Evolutionary conservation across 805 yeast genomes (phyloP), one percentile per base, ranked within the genome.

Genomic region (Ogataea ramenticola): DNA sequence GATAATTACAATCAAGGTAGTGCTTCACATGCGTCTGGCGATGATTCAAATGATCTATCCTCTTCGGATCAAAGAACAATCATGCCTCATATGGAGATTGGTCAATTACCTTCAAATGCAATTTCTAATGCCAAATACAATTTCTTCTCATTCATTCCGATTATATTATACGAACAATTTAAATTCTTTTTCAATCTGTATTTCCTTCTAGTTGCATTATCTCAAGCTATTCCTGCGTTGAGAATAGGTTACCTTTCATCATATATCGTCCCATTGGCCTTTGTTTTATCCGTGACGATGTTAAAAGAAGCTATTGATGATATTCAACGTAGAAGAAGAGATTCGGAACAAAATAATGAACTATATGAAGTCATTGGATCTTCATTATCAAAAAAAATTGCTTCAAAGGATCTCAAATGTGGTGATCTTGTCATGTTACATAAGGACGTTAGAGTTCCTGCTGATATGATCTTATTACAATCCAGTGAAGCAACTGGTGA

Each of bases 241-340:
- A 72, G 97, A 52, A 93, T 93, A 31, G 99, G 99, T 12, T 93
- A 91, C 58, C 68, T 93, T 32, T 85, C 96, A 1, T 86, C 96
- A 2, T 93, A 93, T 60, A 74, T 95, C 19, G 96, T 90, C 10
- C 99, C 99, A 0, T 72, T 93, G 45, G 96, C 86, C 1, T 93
- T 93, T 69, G 99, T 93, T 15, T 67, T 93, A 35, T 70, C 85
- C 0, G 95, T 93, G 6, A 95, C 99, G 1, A 90, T 95, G 96
- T 68, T 82, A 52, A 93, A 93, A 61, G 99, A 93, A 61, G 98
- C 97, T 0, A 72, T 86, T 52, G 99, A 93, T 65, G 99, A 93
- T 64, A 75, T 91, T 10, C 85, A 83, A 46, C 79, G 99, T 58
- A 75, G 98, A 42, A 75, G 93, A 49, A 76, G 99, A 49, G 99